Conservation (phyloP, 345 rosid genomes). For the Brassica napus region Da-Ae NC_063447.1:8094001-8094500, state of each 20-base stretch:
- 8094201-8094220: slow-evolving; percentile 89
- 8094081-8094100: background rate
- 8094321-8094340: slow-evolving; percentile 71
- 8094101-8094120: background rate
- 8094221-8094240: slow-evolving; percentile 74
- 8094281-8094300: background rate
- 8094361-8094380: slow-evolving; percentile 54
- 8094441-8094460: background rate
- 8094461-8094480: background rate
- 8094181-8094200: slow-evolving; percentile 61
- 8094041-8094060: slow-evolving; percentile 46
- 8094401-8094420: slow-evolving; percentile 47
- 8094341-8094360: slow-evolving; percentile 54
- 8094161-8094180: slow-evolving; percentile 56
- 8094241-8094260: slow-evolving; percentile 20
- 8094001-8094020: slow-evolving; percentile 56
- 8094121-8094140: background rate
- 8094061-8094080: slow-evolving; percentile 48
- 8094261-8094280: background rate
- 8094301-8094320: background rate
- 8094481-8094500: too few species aligned
- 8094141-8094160: slow-evolving; percentile 48
- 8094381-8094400: slow-evolving; percentile 43
- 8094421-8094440: background rate
- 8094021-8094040: slow-evolving; percentile 53